Conservation (phyloP, 805 yeast species). For the Barnettozyma vustinii region DNA sequence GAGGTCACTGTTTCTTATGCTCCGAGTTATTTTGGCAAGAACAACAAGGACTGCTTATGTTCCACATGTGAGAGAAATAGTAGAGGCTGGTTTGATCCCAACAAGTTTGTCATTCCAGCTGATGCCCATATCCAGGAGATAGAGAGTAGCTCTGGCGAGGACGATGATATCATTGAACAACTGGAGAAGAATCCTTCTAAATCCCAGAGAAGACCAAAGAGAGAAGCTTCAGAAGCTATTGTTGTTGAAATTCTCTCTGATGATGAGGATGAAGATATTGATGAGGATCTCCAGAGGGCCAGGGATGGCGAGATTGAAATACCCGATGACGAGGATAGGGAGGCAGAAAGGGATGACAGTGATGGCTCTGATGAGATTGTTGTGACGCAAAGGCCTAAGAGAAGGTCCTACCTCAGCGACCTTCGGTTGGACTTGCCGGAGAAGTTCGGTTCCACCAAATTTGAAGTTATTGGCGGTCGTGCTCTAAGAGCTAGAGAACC, state of each 20-base stretch:
- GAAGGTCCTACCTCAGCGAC: neutral
- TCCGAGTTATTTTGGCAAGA: constrained; percentile 36
- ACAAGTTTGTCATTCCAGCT: constrained; percentile 9
- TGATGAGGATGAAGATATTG: constrained; percentile 5
- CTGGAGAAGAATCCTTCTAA: neutral
- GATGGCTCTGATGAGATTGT: neutral
- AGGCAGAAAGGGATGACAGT: constrained; percentile 1
- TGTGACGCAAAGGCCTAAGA: neutral
- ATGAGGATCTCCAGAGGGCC: neutral
- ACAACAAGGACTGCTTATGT: constrained; percentile 40
- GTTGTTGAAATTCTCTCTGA: constrained; percentile 2
- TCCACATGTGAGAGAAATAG: constrained; percentile 34
- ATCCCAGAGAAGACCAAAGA: neutral
- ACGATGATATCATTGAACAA: neutral
- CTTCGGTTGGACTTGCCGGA: neutral
- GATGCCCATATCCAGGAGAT: constrained; percentile 2
- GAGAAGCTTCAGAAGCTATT: neutral
- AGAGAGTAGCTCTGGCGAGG: neutral
- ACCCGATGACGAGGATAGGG: neutral
- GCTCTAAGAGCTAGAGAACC: constrained; percentile 10
- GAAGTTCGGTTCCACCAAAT: neutral
- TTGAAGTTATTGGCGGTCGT: constrained; percentile 14
- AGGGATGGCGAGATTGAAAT: neutral
- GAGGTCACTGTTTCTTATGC: constrained; percentile 42
- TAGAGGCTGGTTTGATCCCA: constrained; percentile 27